Evolutionary conservation across 192 early-diverging fungal genomes (phyloP).

Genomic region (Chytriomyces confervae): DNA sequence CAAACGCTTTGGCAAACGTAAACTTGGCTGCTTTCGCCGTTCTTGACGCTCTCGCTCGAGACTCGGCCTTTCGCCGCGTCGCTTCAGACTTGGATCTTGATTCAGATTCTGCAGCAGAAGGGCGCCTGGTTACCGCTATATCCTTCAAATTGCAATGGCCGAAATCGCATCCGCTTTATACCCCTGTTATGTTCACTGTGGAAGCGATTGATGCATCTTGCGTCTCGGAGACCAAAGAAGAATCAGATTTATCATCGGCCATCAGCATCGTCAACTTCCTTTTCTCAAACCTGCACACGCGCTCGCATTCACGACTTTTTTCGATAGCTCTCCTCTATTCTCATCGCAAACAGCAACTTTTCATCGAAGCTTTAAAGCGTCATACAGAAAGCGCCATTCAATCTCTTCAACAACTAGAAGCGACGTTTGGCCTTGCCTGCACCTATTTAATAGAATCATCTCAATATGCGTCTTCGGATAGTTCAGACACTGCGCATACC

Average conservation of each 20-base stretch:
- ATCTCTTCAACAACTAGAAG: neutral
- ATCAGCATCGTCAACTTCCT: neutral
- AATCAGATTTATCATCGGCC: neutral
- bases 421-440: conserved; percentile 1
- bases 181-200: neutral
- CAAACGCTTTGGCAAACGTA: no score
- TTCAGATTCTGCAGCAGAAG: neutral
- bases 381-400: neutral
- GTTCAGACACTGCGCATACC: neutral
- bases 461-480: neutral
- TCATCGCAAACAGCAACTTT: no score
- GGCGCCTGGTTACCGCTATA: neutral
- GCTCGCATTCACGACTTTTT: neutral
- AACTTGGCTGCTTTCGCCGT: no score
- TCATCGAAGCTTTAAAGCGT: neutral
- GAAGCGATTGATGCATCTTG: neutral
- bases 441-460: neutral
- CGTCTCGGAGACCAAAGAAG: neutral
- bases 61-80: no score
- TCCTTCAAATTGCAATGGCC: neutral
- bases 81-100: no score
- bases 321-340: neutral
- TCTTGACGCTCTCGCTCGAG: no score
- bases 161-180: neutral
- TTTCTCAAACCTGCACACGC: neutral